Evolutionary conservation across 1,139 yeast genomes (phyloP).

Genomic region (Taiozyma sp.): DNA sequence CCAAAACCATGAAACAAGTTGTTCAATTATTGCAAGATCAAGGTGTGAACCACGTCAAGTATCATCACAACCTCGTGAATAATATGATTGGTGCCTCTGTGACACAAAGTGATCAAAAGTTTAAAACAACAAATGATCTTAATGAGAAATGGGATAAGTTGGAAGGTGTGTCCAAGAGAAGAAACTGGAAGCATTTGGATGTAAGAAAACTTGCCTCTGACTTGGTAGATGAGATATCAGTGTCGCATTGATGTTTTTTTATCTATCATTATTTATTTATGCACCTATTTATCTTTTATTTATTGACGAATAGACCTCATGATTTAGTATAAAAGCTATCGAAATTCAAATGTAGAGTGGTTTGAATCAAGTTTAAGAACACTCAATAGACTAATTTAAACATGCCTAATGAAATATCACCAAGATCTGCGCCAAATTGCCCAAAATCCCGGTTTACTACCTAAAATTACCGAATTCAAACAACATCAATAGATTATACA

Average conservation of each 20-base stretch:
- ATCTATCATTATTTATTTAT: background rate
- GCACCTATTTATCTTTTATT: background rate
- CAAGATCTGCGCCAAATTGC: no score
- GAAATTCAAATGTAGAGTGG: background rate
- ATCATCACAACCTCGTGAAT: background rate
- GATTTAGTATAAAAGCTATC: no score
- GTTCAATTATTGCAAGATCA: background rate
- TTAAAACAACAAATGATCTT: background rate
- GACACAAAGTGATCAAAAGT: background rate
- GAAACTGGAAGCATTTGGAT: background rate
- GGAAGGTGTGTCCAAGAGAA: background rate
- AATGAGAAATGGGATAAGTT: background rate
- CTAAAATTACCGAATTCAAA: no score
- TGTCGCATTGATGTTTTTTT: background rate
- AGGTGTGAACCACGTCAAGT: background rate
- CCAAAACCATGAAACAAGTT: background rate
- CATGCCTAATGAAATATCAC: no score
- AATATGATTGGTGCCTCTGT: background rate
- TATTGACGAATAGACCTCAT: background rate
- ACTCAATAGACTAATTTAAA: no score
- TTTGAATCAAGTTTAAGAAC: background rate
- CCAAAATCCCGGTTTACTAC: no score
- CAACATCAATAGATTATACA: background rate
- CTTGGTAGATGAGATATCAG: background rate
- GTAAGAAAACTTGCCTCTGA: background rate